Base-by-base conservation (phyloP, 2,329 filamentous ascomycete species). In the Neonectria coccinea region DNA sequence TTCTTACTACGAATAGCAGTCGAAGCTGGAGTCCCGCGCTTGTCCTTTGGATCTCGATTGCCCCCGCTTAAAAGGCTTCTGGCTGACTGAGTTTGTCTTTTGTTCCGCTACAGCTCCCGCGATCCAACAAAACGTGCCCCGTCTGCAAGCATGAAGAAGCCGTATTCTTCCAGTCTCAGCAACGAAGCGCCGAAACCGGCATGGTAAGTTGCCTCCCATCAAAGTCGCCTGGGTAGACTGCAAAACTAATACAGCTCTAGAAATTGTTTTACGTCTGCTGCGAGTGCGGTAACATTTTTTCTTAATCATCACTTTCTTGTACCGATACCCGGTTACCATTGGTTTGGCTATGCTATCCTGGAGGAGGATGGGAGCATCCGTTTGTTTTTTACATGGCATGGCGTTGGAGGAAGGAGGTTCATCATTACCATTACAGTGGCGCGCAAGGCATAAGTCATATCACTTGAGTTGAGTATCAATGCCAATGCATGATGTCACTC, bases 91-190 rank as follows among this genome's bases (percentile, higher is more conserved):
- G 70, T 72, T 78, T 72, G 48, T 71, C 75, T 76, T 75, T 73
- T 68, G 71, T 68, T 72, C 71, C 72, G 64, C 73, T 85, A 77
- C 88, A 97, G 94, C 92, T 98, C 79, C 96, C 96, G 69, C 91
- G 94, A 75, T 91, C 93, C 74, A 92, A 93, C 78, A 93, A 92
- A 81, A 86, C 87, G 65, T 99, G 96, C 82, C 93, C 94, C 56
- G 87, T 85, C 72, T 99, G 97, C 85, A 86, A 88, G 70, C 92
- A 96, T 79, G 89, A 89, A 73, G 94, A 98, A 82, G 94, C 94
- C 50, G 97, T 99, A 65, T 99, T 97, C 83, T 99, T 99, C 85
- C 96, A 99, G 83, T 97, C 94, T 67, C 96, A 99, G 79, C 94
- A 98, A 84, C 92, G 96, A 81, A 97, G 92, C 72, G 93, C 93